phyloP scores from a whole-genome alignment of 2,329 filamentous ascomycete species.

The Venturiaceae sp. region DNA sequence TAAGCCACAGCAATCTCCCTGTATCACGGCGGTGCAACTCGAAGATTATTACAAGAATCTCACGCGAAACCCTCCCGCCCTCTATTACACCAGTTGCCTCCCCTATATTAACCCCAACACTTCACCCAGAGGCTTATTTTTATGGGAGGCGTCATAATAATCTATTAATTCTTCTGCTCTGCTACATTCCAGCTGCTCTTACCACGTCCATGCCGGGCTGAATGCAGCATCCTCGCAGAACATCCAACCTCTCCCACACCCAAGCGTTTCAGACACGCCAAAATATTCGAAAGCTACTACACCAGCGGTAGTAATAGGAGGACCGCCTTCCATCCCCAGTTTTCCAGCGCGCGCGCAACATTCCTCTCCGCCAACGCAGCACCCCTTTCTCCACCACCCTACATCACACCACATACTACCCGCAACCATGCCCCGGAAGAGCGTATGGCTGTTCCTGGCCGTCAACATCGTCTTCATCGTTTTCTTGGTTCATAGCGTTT shows the following conservation, averaged over 20 bases:
- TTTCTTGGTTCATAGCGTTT: slow-evolving; percentile 57
- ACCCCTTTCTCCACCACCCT: not conserved
- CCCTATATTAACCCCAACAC: not conserved
- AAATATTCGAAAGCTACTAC: not conserved
- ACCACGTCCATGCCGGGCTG: not conserved
- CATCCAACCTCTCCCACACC: not conserved
- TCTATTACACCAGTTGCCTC: not conserved
- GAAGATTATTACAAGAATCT: too few relatives aligned
- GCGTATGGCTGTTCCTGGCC: slow-evolving; percentile 52
- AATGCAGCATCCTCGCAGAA: not conserved
- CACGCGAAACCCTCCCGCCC: not conserved
- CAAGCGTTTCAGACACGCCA: not conserved
- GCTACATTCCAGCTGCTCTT: not conserved
- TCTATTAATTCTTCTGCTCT: not conserved
- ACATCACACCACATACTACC: not conserved
- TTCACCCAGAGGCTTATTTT: too few relatives aligned
- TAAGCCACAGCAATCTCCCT: slow-evolving; percentile 1
- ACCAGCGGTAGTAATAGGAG: not conserved
- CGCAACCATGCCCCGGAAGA: slow-evolving; percentile 19
- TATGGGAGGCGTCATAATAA: too few relatives aligned
- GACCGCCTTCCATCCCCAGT: not conserved
- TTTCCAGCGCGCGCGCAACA: not conserved
- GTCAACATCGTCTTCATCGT: slow-evolving; percentile 54
- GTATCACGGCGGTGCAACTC: not conserved
- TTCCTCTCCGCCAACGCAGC: not conserved